Conservation (phyloP, 176 grass and related monocot species). For the Zea luxurians region DNA sequence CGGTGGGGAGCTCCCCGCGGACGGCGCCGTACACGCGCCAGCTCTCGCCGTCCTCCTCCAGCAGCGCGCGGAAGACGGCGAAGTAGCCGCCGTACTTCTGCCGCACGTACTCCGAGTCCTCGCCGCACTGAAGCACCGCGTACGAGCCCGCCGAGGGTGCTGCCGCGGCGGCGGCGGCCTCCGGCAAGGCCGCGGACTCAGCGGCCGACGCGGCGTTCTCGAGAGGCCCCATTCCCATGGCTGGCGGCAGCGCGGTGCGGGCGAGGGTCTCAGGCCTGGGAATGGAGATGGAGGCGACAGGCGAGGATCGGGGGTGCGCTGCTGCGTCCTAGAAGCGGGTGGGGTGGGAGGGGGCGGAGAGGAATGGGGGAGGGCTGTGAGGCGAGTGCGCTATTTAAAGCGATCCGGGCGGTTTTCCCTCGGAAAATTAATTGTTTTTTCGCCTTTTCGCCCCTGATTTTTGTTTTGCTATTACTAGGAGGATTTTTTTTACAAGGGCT, state of each 20-base stretch:
- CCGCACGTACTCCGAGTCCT: conserved; percentile 85
- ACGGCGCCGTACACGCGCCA: conserved; percentile 69
- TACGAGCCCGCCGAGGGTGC: conserved; percentile 10
- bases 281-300: conserved; percentile 4
- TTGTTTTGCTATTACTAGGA: too few species aligned
- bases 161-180: not conserved
- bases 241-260: not conserved
- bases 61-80: conserved; percentile 62
- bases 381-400: conserved; percentile 28
- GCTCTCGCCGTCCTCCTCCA: conserved; percentile 69
- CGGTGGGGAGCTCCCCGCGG: conserved; percentile 58
- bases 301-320: not conserved
- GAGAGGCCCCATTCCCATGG: conserved; percentile 52
- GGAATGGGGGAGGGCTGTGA: too few species aligned
- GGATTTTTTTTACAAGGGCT: not conserved
- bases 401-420: not conserved
- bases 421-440: not conserved
- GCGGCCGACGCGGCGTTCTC: conserved; percentile 1
- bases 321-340: not conserved
- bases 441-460: not conserved
- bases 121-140: conserved; percentile 81
- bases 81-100: conserved; percentile 82
- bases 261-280: not conserved
- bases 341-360: not conserved
- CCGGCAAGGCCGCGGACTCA: not conserved